Evolutionary conservation across 192 early-diverging fungal species (phyloP), one percentile per base, ranked within the genome.

Genomic region (Entomortierella beljakovae): DNA sequence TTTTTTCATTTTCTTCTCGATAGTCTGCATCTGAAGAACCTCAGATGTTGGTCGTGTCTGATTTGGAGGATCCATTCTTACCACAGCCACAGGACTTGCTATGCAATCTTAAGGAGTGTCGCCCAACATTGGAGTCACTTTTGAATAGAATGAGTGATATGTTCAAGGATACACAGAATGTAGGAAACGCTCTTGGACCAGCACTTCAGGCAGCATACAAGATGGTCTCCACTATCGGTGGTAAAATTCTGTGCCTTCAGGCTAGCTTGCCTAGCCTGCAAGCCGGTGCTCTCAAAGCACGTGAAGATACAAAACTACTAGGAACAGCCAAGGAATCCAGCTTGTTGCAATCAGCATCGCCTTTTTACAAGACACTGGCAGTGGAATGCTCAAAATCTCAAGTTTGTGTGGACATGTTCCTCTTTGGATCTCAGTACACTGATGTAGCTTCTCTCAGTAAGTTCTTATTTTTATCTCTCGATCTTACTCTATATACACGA

Each of bases 11-110:
- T 25, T 32, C 18, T 43, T 43, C 18, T 43, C 18, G 9, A 64
- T 68, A 85, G 63, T 43, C 86, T 13, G 69, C 81, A 11, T 70
- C 89, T 28, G 64, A 89, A 15, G 97, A 97, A 76, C 96, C 97
- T 15, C 96, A 98, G 81, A 96, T 98, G 93, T 83, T 99, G 23
- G 93, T 97, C n/a, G 93, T 99, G 2, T 86, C 93, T 4, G 97
- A 99, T 73, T 67, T 96, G 10, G 96, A 98, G n/a, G 96, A 98
- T n/a, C 85, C 92, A 10, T 98, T 93, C 60, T 69, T 99, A 68
- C 97, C 97, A 11, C 86, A 91, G 57, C 96, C 96, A 1, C 85
- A 91, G 56, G 95, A 97, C 71, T 83, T 99, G 51, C 86, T 99
- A n/a, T 95, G 96, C 16, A 93, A 94, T 48, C 83, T 99, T 74